Base-by-base conservation (phyloP, 345 rosid species). In the Psidium friedrichsthalianum region DNA sequence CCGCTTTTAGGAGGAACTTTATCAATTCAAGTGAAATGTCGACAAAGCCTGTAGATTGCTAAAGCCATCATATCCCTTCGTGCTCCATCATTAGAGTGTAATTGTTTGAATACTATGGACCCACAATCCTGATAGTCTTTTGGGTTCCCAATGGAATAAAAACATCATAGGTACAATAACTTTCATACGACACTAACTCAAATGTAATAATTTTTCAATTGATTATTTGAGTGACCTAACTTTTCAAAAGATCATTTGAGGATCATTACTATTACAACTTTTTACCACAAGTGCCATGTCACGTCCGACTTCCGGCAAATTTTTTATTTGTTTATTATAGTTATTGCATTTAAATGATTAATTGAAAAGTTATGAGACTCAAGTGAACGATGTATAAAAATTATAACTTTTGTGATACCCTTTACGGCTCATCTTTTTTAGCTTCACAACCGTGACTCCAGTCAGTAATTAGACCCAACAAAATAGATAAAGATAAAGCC, bases 111-210 rank as follows among this genome's bases (percentile, higher is more conserved):
- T 69, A 69, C 36, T 9, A 20, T 22, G 40, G 9, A 18, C 47
- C 80, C 47, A 8, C 25, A 36, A 36, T 69, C 78, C 24, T 3
- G 0, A 7, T 29, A 29, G 5, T 15, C 18, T 15, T 53, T 64
- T 29, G 16, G 11, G 76, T 29, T 42, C 16, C 16, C 5, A 15
- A 29, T 1, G 32, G 0, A 20, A 64, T 16, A 64, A 29, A 2
- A 52, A 64, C 22, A 64, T 5, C 22, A 29, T 22, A 29, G 32
- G 8, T 29, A 2, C 4, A 64, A 64, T 29, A 64, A 14, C 7
- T 64, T 29, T 0, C 0, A 0, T 64, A 29, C 14, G 8, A 0
- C 1, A 0, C 42, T 61, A 20, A 14, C 11, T 61, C 32, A 9
- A 29, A 29, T 15, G 8, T 0, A 8, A 2, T 6, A 6, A 64